Conservation (phyloP, 306 rosid species). For the Crataegus laevigata region DNA sequence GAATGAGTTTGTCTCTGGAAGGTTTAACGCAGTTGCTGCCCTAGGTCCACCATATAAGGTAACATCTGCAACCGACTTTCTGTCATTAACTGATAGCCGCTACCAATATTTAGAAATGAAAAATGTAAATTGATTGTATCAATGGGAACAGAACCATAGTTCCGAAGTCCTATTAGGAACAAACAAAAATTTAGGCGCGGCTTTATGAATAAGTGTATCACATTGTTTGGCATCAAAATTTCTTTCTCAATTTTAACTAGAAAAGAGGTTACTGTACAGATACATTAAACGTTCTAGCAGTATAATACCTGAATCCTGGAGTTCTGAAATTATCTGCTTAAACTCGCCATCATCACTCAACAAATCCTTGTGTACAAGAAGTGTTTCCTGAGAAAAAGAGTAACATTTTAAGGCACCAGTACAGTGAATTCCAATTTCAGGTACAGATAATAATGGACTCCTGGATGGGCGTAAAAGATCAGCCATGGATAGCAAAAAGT, state of each 20-base stretch:
- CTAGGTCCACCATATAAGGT: slow-evolving; percentile 64
- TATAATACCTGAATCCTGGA: slow-evolving; percentile 51
- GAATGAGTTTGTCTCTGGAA: slow-evolving; percentile 41
- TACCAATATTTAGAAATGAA: neutral
- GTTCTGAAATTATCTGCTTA: slow-evolving; percentile 44
- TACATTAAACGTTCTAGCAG: neutral
- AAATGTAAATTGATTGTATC: neutral
- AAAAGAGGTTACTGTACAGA: neutral
- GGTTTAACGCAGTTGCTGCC: slow-evolving; percentile 47
- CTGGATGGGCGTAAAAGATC: neutral
- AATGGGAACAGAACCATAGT: neutral
- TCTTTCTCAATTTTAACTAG: neutral
- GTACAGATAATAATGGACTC: neutral
- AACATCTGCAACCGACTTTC: slow-evolving; percentile 47
- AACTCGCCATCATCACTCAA: slow-evolving; percentile 36
- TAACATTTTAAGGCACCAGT: neutral
- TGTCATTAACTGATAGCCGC: neutral
- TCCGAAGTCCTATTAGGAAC: neutral
- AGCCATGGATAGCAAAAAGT: neutral
- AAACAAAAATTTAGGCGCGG: neutral
- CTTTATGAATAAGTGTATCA: neutral
- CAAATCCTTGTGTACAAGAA: slow-evolving; percentile 75
- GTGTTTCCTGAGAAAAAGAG: slow-evolving; percentile 58
- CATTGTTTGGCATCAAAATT: neutral
- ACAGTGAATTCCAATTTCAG: neutral